Evolutionary conservation across 345 rosid genomes (phyloP), one percentile per base, ranked within the genome.

Genomic region (Heritiera littoralis): DNA sequence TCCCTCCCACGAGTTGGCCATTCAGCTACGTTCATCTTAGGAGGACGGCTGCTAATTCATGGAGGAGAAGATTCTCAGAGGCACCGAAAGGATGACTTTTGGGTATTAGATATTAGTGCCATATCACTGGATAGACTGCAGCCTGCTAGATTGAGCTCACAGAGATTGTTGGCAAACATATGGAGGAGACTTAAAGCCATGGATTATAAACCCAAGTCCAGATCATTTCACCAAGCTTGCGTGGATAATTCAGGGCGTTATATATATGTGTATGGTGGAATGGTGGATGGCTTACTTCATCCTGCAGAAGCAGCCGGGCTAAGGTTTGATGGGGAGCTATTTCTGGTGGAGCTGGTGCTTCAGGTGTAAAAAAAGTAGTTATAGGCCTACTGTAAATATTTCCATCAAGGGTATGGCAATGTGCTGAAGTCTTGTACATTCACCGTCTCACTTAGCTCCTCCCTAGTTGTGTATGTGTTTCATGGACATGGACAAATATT

Each of bases 1-100:
- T 85, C 89, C 64, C 90, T 96, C 67, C 92, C 97, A 0, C 86
- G 98, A n/a, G 99, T 96, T 73, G 99, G 99, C 81, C 99, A 96
- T 90, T 92, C 97, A 0, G 97, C 98, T 23, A 86, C 89, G 2
- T 91, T 85, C 10, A 85, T 91, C 63, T 74, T 92, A 75, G 98
- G 98, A 54, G 94, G 97, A 43, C 81, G 84, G 58, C 75, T 96
- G 83, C 88, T 96, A 61, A 91, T 96, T 48, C 87, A 92, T 40
- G 99, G 98, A 49, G 99, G 99, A 3, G 99, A 96, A 87, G 99
- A 96, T 82, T 87, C 98, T 17, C 43, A 77, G 78, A 89, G 98
- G 82, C 89, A 85, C 69, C 86, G 95, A 76, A 96, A 96, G 80
- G 91, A 91, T 38, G 99, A 96, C 81, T 91, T 94, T 46, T 96